A percentile compares a stretch with the other conserved stretches of the same genome.
Evolutionary conservation across 805 yeast genomes (phyloP).

Genomic region (Priceomyces haplophilus): DNA sequence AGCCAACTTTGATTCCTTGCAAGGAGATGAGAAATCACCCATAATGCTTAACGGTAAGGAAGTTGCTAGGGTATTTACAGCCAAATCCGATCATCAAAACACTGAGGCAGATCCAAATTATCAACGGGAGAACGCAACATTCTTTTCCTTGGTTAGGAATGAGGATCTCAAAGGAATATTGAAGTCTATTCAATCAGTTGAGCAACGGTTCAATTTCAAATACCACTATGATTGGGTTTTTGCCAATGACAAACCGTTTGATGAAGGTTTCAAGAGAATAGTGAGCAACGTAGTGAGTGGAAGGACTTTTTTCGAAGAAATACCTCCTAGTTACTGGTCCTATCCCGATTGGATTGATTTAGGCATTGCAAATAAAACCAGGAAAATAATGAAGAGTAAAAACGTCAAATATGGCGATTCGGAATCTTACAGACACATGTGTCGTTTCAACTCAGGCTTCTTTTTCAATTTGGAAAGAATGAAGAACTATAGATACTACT

Average conservation of each 20-base stretch:
- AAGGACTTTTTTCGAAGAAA: slow-evolving; percentile 16
- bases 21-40: neutral
- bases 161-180: slow-evolving; percentile 13
- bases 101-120: neutral
- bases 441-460: slow-evolving; percentile 22
- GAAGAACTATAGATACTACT: slow-evolving; percentile 21
- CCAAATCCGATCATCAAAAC: neutral
- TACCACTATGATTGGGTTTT: slow-evolving; percentile 27
- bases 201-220: slow-evolving; percentile 19
- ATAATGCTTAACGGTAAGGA: slow-evolving; percentile 4
- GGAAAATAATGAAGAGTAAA: slow-evolving; percentile 21
- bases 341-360: slow-evolving; percentile 22
- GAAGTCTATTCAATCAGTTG: slow-evolving; percentile 20
- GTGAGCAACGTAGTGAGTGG: slow-evolving; percentile 18
- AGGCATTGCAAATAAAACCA: slow-evolving; percentile 24
- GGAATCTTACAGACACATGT: slow-evolving; percentile 24
- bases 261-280: slow-evolving; percentile 18
- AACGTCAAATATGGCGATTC: slow-evolving; percentile 34
- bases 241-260: slow-evolving; percentile 22
- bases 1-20: neutral
- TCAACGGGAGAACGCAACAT: slow-evolving; percentile 15
- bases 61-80: slow-evolving; percentile 3
- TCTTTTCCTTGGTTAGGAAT: slow-evolving; percentile 16
- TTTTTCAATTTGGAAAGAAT: slow-evolving; percentile 18
- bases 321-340: slow-evolving; percentile 21